These are phyloP conservation scores for Pythium folliculosum DNA, from an alignment of 352 stramenopile genomes.

Conservation along the genomic window DNA sequence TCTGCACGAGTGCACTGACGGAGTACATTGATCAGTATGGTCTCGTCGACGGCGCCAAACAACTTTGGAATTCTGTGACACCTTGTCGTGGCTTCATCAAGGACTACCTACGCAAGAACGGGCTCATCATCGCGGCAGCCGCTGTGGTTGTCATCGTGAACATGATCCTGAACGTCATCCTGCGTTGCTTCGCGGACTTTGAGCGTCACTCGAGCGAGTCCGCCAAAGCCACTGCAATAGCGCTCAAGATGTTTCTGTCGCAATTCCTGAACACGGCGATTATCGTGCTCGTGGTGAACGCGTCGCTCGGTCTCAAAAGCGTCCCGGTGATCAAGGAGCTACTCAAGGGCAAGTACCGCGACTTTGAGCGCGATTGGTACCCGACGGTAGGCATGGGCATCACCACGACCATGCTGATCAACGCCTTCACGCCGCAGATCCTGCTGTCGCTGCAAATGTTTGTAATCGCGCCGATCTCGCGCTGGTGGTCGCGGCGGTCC, in stretches of 20 bases:
- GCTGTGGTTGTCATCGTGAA: slow-evolving; percentile 79
- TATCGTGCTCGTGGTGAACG: slow-evolving; percentile 82
- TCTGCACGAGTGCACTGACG: slow-evolving; percentile 59
- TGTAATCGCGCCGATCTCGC: slow-evolving; percentile 51
- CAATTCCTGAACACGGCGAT: slow-evolving; percentile 87
- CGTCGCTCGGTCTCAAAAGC: slow-evolving; percentile 40
- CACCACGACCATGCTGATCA: slow-evolving; percentile 87
- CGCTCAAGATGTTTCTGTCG: slow-evolving; percentile 76
- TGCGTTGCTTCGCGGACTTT: slow-evolving; percentile 68
- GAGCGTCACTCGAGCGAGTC: slow-evolving; percentile 84
- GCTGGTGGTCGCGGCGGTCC: slow-evolving; percentile 37
- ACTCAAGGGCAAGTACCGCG: slow-evolving; percentile 74
- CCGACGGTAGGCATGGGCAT: slow-evolving; percentile 85
- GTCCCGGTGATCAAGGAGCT: slow-evolving; percentile 58
- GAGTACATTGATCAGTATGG: slow-evolving; percentile 48
- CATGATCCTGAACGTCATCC: slow-evolving; percentile 65
- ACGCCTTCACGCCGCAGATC: slow-evolving; percentile 68
- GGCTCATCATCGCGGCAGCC: slow-evolving; percentile 64
- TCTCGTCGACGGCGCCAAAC: slow-evolving; percentile 48
- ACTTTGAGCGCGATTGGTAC: slow-evolving; percentile 89
- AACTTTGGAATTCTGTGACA: slow-evolving; percentile 53
- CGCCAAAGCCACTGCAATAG: slow-evolving; percentile 66
- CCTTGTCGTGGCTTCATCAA: slow-evolving; percentile 70
- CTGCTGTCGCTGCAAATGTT: slow-evolving; percentile 64
- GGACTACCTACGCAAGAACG: slow-evolving; percentile 68